Conservation (phyloP, 2,329 filamentous ascomycete species). For the Ophiostoma ulmi region DNA sequence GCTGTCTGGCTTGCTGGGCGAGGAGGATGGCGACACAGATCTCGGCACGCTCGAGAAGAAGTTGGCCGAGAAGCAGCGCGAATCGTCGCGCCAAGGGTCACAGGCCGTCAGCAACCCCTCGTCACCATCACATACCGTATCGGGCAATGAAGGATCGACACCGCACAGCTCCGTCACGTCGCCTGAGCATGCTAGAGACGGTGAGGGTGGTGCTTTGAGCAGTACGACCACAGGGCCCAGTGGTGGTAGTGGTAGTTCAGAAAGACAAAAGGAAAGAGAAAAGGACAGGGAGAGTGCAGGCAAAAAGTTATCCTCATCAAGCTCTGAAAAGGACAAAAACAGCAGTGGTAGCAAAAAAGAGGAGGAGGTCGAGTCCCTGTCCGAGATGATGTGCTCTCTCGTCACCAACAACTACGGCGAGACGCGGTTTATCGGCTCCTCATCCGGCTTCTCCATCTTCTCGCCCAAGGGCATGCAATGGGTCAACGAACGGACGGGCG, state of each 20-base stretch:
- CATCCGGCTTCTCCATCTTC: constrained; percentile 97
- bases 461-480: constrained; percentile 96
- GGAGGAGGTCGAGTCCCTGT: constrained; percentile 77
- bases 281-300: not conserved
- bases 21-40: constrained; percentile 75
- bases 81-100: constrained; percentile 46
- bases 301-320: not conserved
- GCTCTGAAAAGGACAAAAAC: not conserved
- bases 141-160: constrained; percentile 41
- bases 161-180: constrained; percentile 53
- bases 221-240: not conserved
- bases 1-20: constrained; percentile 77
- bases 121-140: constrained; percentile 47
- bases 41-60: constrained; percentile 82
- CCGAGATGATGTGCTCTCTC: constrained; percentile 98
- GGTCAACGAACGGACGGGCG: constrained; percentile 98
- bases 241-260: not conserved
- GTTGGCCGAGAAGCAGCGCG: constrained; percentile 47
- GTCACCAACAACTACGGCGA: constrained; percentile 94
- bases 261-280: not conserved
- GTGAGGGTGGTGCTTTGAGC: constrained; percentile 32
- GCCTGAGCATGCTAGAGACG: constrained; percentile 39
- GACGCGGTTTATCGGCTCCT: constrained; percentile 93
- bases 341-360: constrained; percentile 43
- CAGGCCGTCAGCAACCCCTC: constrained; percentile 47